These are phyloP conservation scores for Deakozyma indianensis DNA, from an alignment of 805 yeast species.

Conservation along the genomic window DNA sequence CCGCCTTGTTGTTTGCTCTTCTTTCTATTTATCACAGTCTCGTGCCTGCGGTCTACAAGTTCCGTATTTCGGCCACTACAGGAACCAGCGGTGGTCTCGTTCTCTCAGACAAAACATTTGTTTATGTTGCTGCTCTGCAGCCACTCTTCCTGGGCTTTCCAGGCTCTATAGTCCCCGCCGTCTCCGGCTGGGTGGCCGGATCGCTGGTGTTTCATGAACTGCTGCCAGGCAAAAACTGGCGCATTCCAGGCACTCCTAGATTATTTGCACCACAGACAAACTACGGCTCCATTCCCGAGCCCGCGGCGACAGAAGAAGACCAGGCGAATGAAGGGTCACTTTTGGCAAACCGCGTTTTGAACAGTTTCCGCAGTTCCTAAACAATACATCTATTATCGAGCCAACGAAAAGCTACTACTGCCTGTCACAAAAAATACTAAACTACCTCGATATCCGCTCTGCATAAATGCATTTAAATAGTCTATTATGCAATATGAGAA, in stretches of 20 bases:
- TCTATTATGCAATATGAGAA: too few relatives aligned
- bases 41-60: conserved; percentile 27
- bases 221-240: conserved; percentile 26
- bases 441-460: too few relatives aligned
- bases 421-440: too few relatives aligned
- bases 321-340: not conserved
- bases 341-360: not conserved
- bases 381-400: too few relatives aligned
- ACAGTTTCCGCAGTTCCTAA: not conserved
- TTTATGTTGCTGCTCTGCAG: conserved; percentile 22
- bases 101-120: conserved; percentile 24
- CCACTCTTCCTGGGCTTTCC: conserved; percentile 20
- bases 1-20: conserved; percentile 21
- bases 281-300: not conserved
- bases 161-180: conserved; percentile 16
- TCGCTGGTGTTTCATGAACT: conserved; percentile 22
- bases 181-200: conserved; percentile 26
- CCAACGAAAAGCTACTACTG: too few relatives aligned
- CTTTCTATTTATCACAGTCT: conserved; percentile 23
- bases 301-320: not conserved
- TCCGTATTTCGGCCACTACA: conserved; percentile 17
- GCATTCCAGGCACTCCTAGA: conserved; percentile 18
- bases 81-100: conserved; percentile 6
- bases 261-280: not conserved
- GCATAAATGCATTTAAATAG: too few relatives aligned